Conservation (phyloP, 805 yeast species). For the Cyberlindnera mrakii region DNA sequence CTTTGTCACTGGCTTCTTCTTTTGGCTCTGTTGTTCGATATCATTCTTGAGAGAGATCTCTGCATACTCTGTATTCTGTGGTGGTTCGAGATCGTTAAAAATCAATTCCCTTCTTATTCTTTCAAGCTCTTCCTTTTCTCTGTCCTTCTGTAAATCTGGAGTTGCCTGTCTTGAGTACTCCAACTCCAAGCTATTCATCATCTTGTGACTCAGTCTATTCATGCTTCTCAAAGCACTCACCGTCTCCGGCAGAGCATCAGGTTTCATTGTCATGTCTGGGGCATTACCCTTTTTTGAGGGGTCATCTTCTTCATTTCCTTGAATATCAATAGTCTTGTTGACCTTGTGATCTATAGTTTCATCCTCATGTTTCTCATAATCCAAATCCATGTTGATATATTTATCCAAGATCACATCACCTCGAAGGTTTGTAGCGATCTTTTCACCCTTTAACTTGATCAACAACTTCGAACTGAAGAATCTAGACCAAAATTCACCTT, state of each 20-base stretch:
- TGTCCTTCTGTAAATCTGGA: slow-evolving; percentile 29
- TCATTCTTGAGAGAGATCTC: slow-evolving; percentile 29
- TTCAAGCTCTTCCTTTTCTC: slow-evolving; percentile 31
- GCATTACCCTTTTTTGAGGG: slow-evolving; percentile 60
- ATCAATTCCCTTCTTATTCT: slow-evolving; percentile 38
- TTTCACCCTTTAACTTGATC: slow-evolving; percentile 84
- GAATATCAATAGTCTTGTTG: slow-evolving; percentile 68
- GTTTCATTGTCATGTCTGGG: slow-evolving; percentile 85
- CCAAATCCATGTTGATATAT: slow-evolving; percentile 68
- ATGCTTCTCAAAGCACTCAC: slow-evolving; percentile 76
- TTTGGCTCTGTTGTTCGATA: slow-evolving; percentile 11
- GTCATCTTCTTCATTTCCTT: slow-evolving; percentile 78
- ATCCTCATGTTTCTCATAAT: slow-evolving; percentile 41
- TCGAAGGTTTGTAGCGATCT: slow-evolving; percentile 64
- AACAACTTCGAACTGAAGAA: slow-evolving; percentile 88
- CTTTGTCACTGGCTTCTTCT: slow-evolving; percentile 14
- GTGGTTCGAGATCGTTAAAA: slow-evolving; percentile 46
- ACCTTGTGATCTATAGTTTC: slow-evolving; percentile 40
- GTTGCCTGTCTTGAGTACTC: slow-evolving; percentile 32
- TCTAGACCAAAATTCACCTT: slow-evolving; percentile 94
- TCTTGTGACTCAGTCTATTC: slow-evolving; percentile 80
- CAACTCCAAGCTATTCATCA: slow-evolving; percentile 54
- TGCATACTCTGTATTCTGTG: slow-evolving; percentile 43
- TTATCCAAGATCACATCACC: slow-evolving; percentile 84
- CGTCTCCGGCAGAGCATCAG: slow-evolving; percentile 56